Evolutionary conservation across 805 yeast species (phyloP), one percentile per base, ranked within the genome.

Genomic region (Wickerhamomyces subpelliculosus): DNA sequence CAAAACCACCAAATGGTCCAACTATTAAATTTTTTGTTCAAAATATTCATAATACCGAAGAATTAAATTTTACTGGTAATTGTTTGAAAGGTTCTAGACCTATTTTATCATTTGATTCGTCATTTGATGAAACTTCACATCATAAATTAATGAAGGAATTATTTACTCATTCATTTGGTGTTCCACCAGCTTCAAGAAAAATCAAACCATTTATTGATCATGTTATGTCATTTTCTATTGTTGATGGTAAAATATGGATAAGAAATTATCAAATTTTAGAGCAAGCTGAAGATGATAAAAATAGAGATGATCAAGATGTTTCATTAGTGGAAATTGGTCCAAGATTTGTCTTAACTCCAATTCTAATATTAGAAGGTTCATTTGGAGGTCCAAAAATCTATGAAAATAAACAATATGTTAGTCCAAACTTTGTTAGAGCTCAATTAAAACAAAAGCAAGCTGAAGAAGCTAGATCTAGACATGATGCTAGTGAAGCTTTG

Each of bases 1-100:
- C 96, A 25, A 90, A 93, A 64, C 93, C 97, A 22, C 98, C 98
- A 31, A 90, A 93, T 60, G 98, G 98, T 1, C 98, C 98, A 42
- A 90, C 97, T 19, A 67, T 85, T 54, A 93, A 93, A 64, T 90
- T 93, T 62, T 93, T 83, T 58, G 74, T 93, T 42, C 96, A 90
- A 65, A 93, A 93, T 64, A 71, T 93, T 65, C 97, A 93, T 62
- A 93, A 97, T 25, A 77, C 88, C 70, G 96, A 89, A 56, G 98
- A 93, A 64, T 70, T 93, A 46, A 89, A 93, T 60, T 93, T 93
- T 67, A 88, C 96, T 11, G 98, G 98, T 36, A 93, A 93, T 66
- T 87, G 96, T 57, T 68, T 93, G 47, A 86, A 83, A 61, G 98
- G 98, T 6, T 87, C 97, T 13, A 78, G 98, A 60, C 98, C 98